Evolutionary conservation across 495 filamentous ascomycete genomes (phyloP).

Genomic region (Cladorrhinum samala): DNA sequence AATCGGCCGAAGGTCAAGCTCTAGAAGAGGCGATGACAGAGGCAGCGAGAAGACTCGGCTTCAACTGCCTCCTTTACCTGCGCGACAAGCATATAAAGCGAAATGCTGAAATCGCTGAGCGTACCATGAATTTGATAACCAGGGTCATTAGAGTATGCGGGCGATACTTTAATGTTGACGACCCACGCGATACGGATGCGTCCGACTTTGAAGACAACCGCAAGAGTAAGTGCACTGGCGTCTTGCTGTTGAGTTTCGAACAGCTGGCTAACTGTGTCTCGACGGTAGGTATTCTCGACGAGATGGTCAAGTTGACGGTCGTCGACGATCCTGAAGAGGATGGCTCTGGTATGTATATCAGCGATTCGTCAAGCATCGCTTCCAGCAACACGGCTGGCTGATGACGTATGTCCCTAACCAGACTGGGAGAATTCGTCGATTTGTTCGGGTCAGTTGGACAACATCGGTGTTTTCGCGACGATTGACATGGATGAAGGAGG

Average conservation of each 20-base stretch:
- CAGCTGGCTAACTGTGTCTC: constrained; percentile 14
- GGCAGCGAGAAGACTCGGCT: constrained; percentile 34
- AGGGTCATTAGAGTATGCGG: constrained; percentile 38
- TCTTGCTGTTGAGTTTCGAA: neutral
- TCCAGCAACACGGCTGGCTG: constrained; percentile 37
- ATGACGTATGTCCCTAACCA: constrained; percentile 18
- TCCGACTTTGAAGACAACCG: constrained; percentile 33
- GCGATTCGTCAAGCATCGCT: constrained; percentile 35
- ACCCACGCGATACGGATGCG: constrained; percentile 31
- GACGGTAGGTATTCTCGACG: constrained; percentile 41
- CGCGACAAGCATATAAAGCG: constrained; percentile 38
- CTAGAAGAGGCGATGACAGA: constrained; percentile 23
- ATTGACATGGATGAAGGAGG: constrained; percentile 25
- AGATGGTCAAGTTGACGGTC: constrained; percentile 36
- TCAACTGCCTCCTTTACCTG: constrained; percentile 42
- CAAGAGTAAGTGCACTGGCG: constrained; percentile 30
- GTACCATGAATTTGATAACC: constrained; percentile 34
- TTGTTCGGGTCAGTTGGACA: constrained; percentile 36
- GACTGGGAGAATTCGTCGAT: constrained; percentile 41
- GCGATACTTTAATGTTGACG: constrained; percentile 33
- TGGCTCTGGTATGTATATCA: constrained; percentile 44
- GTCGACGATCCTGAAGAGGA: constrained; percentile 52
- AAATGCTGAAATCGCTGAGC: constrained; percentile 34
- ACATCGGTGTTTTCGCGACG: constrained; percentile 29
- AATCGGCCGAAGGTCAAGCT: constrained; percentile 18